Percentiles rank a stretch among this genome's conserved stretches.
These are phyloP conservation scores for Cercospora zeae-maydis DNA, from an alignment of 2,329 filamentous ascomycete species.

Conservation along the genomic window DNA sequence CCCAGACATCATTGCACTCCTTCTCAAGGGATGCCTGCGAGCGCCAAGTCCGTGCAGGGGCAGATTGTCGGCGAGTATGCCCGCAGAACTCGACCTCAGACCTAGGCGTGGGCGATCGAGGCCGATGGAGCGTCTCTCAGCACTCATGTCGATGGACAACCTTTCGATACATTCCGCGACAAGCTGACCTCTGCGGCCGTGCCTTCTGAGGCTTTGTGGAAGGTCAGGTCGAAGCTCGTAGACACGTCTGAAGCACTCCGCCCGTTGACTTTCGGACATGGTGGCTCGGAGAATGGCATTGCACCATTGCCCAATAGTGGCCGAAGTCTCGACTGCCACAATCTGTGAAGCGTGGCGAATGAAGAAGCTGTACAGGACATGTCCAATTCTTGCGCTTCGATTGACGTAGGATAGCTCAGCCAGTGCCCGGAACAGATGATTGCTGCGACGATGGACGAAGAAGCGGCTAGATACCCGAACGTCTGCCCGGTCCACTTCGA, in stretches of 20 bases:
- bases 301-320: constrained; percentile 18
- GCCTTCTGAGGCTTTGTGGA: constrained; percentile 8
- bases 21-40: background rate
- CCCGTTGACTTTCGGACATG: constrained; percentile 12
- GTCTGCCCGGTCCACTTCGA: constrained; percentile 8
- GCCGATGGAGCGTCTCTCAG: background rate
- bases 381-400: constrained; percentile 7
- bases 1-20: background rate
- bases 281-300: constrained; percentile 14
- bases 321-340: constrained; percentile 9
- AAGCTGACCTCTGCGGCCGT: constrained; percentile 11
- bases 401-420: constrained; percentile 17
- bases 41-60: background rate
- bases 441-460: constrained; percentile 13
- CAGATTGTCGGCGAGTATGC: background rate
- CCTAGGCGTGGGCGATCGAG: background rate
- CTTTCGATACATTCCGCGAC: constrained; percentile 14
- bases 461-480: background rate
- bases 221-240: constrained; percentile 12
- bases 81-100: constrained; percentile 1
- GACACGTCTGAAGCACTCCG: constrained; percentile 12
- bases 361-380: constrained; percentile 14
- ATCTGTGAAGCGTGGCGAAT: constrained; percentile 13
- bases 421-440: constrained; percentile 16
- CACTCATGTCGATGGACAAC: background rate